These are phyloP conservation scores for Irpex lacteus DNA, from an alignment of 1,284 basidiomycete genomes.

Conservation along the genomic window DNA sequence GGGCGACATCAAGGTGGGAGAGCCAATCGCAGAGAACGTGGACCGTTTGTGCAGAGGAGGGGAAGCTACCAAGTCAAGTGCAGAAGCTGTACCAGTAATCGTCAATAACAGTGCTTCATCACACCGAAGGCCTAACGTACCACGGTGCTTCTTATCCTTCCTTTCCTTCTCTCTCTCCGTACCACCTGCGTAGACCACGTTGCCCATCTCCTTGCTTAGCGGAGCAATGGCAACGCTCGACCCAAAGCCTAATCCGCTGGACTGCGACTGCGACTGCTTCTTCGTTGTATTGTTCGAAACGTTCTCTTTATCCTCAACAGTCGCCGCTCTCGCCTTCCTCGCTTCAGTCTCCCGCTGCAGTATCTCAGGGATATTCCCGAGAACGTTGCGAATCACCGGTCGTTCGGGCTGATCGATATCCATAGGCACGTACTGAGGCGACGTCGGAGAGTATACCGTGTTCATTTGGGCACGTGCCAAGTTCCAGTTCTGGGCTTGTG, in stretches of 20 bases:
- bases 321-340: not conserved
- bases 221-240: constrained; percentile 30
- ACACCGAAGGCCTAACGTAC: constrained; percentile 38
- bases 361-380: not conserved
- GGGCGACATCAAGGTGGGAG: constrained; percentile 31
- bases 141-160: constrained; percentile 47
- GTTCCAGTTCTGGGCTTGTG: constrained; percentile 29
- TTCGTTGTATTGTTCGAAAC: constrained; percentile 2
- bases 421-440: not conserved
- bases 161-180: constrained; percentile 31
- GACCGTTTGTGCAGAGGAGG: constrained; percentile 30
- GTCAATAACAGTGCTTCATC: not conserved
- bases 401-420: not conserved
- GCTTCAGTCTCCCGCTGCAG: not conserved
- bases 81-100: constrained; percentile 1
- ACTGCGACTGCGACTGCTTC: constrained; percentile 8
- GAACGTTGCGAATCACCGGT: not conserved
- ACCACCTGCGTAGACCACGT: constrained; percentile 38
- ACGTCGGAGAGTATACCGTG: not conserved
- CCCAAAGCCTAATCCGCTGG: constrained; percentile 41
- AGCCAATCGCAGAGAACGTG: constrained; percentile 31
- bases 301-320: constrained; percentile 52
- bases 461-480: constrained; percentile 9
- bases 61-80: constrained; percentile 7
- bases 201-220: constrained; percentile 46